Evolutionary conservation across 2,329 filamentous ascomycete species (phyloP), one percentile per base, ranked within the genome.

Genomic region (Aureobasidium uvarum): DNA sequence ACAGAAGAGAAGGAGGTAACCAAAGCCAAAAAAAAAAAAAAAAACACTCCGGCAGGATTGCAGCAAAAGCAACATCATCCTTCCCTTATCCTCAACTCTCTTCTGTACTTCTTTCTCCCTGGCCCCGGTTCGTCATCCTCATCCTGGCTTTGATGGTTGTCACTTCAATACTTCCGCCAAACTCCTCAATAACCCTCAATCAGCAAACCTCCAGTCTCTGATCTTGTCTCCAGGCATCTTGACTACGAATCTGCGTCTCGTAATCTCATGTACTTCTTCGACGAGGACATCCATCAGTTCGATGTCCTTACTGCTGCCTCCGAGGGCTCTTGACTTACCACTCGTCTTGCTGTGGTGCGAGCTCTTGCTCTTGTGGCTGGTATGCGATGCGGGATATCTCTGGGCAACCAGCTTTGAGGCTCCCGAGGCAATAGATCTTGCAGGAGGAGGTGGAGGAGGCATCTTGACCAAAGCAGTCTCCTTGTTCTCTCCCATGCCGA

Each of bases 151-250:
- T 20, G 18, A 18, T 20, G 7, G 16, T 43, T 6, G 20, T 8
- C 20, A 18, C 41, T 43, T 20, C 23, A 1, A 25, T 20, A 13
- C 25, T 13, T 18, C 20, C 7, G 50, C 5, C 50, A 14, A 11
- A n/a, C 23, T 16, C 54, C 18, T 31, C 54, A n/a, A 4, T n/a
- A 56, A 11, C 54, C 36, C 38, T 58, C 54, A 45, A 18, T 58
- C 38, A n/a, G n/a, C n/a, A 5, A 58, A 25, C 3, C 25, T 39
- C 20, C 23, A 58, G 2, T 58, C 38, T 5, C 25, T 33, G 39
- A 45, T 18, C 25, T 31, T 58, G 23, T 63, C 48, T 16, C 23
- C 25, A 18, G 60, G 60, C 60, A 63, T 54, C 48, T 63, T 63
- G 25, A 63, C 48, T 18, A 43, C 18, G 25, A 28, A 52, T 13